Conservation (phyloP, 23 red algal species). For the Gracilaria vermiculophylla region DNA sequence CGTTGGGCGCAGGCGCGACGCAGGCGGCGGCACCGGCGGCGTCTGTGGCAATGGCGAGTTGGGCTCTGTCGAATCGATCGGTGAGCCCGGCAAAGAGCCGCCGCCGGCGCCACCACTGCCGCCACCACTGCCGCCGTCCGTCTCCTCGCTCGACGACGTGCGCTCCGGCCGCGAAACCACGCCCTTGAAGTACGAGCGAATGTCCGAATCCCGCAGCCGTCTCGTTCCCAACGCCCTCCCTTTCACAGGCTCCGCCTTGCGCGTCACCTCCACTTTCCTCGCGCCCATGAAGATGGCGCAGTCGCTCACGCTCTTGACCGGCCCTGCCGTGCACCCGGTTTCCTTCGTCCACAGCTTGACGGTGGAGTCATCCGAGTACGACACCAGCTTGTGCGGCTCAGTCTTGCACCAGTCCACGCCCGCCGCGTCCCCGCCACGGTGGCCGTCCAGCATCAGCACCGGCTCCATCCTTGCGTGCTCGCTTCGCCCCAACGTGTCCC, state of each 20-base stretch:
- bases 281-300: background rate
- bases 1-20: too few relatives aligned
- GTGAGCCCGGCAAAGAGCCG: too few relatives aligned
- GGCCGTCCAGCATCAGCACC: slow-evolving; percentile 52
- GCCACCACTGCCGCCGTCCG: background rate
- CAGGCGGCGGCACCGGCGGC: too few relatives aligned
- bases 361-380: slow-evolving; percentile 67
- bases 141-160: background rate
- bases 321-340: background rate
- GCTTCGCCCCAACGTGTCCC: slow-evolving; percentile 19
- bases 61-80: too few relatives aligned
- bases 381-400: slow-evolving; percentile 50
- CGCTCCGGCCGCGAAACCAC: background rate
- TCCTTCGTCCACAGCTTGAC: slow-evolving; percentile 61
- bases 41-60: too few relatives aligned
- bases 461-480: slow-evolving; percentile 5
- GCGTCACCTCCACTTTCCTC: background rate
- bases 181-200: slow-evolving; percentile 41
- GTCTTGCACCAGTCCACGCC: slow-evolving; percentile 72
- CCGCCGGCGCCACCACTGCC: too few relatives aligned
- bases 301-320: background rate
- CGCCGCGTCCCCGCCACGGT: slow-evolving; percentile 68
- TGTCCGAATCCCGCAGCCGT: background rate
- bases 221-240: background rate
- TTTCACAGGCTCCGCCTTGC: background rate